These are phyloP conservation scores for Aspergillus tubingensis DNA, from an alignment of 2,329 filamentous ascomycete species.

Conservation along the genomic window DNA sequence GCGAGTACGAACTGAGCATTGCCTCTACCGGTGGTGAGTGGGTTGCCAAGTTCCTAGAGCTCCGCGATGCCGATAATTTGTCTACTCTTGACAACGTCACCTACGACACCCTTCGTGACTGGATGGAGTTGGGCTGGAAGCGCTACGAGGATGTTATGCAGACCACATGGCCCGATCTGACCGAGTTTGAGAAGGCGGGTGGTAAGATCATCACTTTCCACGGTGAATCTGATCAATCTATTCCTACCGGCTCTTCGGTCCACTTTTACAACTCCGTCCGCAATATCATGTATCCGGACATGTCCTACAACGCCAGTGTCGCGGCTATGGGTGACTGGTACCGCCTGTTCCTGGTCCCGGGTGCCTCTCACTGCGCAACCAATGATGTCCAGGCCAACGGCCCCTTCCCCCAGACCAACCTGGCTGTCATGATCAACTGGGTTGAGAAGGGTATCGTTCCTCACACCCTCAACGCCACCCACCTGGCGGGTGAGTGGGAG, in stretches of 20 bases:
- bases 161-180: conserved; percentile 57
- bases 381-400: conserved; percentile 49
- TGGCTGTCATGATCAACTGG: conserved; percentile 54
- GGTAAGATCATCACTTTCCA: conserved; percentile 62
- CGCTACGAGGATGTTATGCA: conserved; percentile 55
- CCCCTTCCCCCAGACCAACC: conserved; percentile 50
- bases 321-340: conserved; percentile 55
- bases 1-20: conserved; percentile 33
- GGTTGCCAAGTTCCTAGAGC: conserved; percentile 33
- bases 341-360: conserved; percentile 57
- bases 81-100: conserved; percentile 51
- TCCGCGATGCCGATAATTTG: conserved; percentile 41
- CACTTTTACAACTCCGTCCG: conserved; percentile 59
- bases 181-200: conserved; percentile 51
- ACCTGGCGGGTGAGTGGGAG: no score
- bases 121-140: conserved; percentile 54
- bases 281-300: conserved; percentile 50
- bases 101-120: conserved; percentile 60
- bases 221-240: conserved; percentile 56
- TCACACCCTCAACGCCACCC: conserved; percentile 45
- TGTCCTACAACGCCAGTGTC: conserved; percentile 42
- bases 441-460: conserved; percentile 54
- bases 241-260: conserved; percentile 57
- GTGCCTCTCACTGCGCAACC: conserved; percentile 54
- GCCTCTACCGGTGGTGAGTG: conserved; percentile 43